A percentile compares a stretch with the other conserved stretches of the same genome.
Conservation (phyloP, 805 yeast species). For the Yamadazyma olivae region DNA sequence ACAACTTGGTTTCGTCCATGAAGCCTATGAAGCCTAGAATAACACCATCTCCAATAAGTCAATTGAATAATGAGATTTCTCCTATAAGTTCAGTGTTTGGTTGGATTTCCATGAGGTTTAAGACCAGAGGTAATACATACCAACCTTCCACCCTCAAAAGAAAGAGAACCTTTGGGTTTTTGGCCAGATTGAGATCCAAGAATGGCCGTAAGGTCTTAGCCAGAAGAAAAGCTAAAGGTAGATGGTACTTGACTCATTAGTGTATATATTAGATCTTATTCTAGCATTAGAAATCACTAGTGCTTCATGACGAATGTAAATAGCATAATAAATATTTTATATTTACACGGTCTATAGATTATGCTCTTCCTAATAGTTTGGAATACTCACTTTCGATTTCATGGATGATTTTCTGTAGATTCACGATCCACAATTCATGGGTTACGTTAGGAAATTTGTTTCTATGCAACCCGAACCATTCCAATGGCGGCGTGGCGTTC, state of each 20-base stretch:
- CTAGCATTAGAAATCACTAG: neutral
- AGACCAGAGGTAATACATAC: slow-evolving; percentile 89
- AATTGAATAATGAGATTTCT: neutral
- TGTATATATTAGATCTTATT: too few species aligned
- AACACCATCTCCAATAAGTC: neutral
- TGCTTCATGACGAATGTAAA: neutral
- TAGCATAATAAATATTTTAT: neutral
- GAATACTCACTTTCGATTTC: slow-evolving; percentile 60
- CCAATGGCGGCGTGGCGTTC: slow-evolving; percentile 96
- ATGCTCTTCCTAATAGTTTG: slow-evolving; percentile 45
- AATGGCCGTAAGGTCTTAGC: slow-evolving; percentile 76
- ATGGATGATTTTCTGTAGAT: slow-evolving; percentile 68
- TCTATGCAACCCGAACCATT: slow-evolving; percentile 95
- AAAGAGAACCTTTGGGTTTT: slow-evolving; percentile 85
- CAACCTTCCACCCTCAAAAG: slow-evolving; percentile 91
- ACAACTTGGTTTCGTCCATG: neutral
- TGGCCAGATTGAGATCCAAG: slow-evolving; percentile 73
- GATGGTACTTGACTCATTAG: slow-evolving; percentile 83
- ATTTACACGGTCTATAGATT: slow-evolving; percentile 3
- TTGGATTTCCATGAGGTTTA: slow-evolving; percentile 62
- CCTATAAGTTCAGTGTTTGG: slow-evolving; percentile 16
- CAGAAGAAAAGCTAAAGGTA: slow-evolving; percentile 81
- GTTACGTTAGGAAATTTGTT: slow-evolving; percentile 81
- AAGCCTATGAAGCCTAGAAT: neutral
- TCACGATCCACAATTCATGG: slow-evolving; percentile 73